phyloP scores from a whole-genome alignment of 2,329 filamentous ascomycete genomes.

The Pseudogymnoascus sp. region DNA sequence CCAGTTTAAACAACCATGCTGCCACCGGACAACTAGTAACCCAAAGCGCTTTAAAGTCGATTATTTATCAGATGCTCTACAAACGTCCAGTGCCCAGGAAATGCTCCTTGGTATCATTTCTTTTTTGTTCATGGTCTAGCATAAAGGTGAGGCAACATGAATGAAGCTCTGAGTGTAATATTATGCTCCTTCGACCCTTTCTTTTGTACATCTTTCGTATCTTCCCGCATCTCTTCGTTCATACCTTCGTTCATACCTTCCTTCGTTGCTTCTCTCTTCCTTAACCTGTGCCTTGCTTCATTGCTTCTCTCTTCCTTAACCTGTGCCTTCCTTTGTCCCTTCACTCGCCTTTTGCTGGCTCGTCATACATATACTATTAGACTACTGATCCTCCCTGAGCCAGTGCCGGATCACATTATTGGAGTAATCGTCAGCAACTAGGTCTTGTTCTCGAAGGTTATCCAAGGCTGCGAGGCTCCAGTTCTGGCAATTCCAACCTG shows the following conservation, averaged over 20 bases:
- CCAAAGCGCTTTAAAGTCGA: too few relatives aligned
- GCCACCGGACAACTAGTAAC: too few relatives aligned
- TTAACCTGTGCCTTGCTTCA: neutral
- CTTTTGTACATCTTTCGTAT: too few relatives aligned
- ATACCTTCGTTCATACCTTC: conserved; percentile 42
- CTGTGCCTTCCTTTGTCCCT: neutral
- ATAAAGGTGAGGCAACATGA: too few relatives aligned
- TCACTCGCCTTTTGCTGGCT: neutral
- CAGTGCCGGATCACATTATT: neutral
- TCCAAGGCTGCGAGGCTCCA: conserved; percentile 11
- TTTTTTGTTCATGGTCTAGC: too few relatives aligned
- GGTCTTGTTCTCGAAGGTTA: neutral
- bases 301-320: neutral
- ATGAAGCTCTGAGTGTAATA: too few relatives aligned
- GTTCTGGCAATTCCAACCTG: conserved; percentile 14
- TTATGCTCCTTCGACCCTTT: too few relatives aligned
- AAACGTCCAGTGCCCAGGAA: too few relatives aligned
- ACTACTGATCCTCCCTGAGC: neutral
- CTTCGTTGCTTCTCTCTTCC: neutral
- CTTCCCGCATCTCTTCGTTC: conserved; percentile 22
- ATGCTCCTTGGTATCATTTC: too few relatives aligned
- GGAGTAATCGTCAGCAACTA: neutral
- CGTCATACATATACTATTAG: neutral
- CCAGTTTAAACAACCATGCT: too few relatives aligned
- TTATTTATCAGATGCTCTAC: too few relatives aligned